phyloP scores from a whole-genome alignment of 495 filamentous ascomycete species.

The Neurospora tetrasperma region DNA sequence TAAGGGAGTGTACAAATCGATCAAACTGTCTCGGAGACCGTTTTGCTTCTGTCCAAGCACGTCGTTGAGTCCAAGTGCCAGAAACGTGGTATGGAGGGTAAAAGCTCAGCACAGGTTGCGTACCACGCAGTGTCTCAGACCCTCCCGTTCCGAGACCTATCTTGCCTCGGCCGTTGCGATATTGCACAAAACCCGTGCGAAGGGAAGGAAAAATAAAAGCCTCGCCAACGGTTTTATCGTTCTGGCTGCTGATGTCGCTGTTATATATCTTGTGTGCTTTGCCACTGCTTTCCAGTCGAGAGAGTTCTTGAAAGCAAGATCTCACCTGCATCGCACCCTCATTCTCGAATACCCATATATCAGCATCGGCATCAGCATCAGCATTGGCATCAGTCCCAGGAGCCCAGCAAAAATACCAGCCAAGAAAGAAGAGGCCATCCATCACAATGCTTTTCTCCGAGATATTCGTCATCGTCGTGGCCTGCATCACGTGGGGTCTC shows the following conservation, averaged over 20 bases:
- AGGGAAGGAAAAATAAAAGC: not conserved
- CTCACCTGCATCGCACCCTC: not conserved
- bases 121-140: conserved; percentile 1
- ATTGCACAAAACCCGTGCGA: not conserved
- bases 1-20: not conserved
- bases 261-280: not conserved
- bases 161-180: not conserved
- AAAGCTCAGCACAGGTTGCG: not conserved
- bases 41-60: not conserved
- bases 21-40: not conserved
- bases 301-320: not conserved
- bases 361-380: not conserved
- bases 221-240: not conserved
- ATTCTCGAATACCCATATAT: not conserved
- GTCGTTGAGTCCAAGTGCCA: not conserved
- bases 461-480: not conserved
- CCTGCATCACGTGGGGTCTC: conserved; percentile 2
- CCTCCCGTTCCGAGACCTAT: not conserved
- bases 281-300: not conserved
- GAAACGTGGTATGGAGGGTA: not conserved
- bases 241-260: not conserved
- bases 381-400: not conserved
- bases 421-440: not conserved
- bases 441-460: conserved; percentile 2
- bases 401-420: not conserved